Percentiles rank a stretch among this genome's conserved stretches.
Conservation (phyloP, 2,329 filamentous ascomycete species). For the Penicillium brevicompactum region DNA sequence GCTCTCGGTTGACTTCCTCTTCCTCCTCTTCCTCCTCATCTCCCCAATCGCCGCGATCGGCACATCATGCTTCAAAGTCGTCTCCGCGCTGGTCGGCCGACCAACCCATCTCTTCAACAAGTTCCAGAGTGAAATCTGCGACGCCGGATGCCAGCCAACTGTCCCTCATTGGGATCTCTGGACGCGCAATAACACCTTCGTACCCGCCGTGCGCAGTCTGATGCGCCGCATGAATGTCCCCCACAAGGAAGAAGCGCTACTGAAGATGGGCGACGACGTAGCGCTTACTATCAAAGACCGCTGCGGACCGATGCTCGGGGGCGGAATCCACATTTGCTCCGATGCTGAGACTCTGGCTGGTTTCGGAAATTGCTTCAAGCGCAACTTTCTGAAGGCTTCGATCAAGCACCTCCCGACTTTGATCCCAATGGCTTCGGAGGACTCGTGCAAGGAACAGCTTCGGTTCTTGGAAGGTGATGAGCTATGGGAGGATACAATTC, state of each 20-base stretch:
- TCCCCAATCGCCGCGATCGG: slow-evolving; percentile 28
- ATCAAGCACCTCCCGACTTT: slow-evolving; percentile 31
- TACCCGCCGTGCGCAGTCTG: slow-evolving; percentile 36
- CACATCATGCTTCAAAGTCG: slow-evolving; percentile 80
- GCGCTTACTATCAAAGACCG: slow-evolving; percentile 36
- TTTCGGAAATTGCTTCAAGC: slow-evolving; percentile 39
- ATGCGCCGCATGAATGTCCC: slow-evolving; percentile 34
- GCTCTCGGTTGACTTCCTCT: slow-evolving; percentile 14
- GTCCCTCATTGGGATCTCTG: slow-evolving; percentile 40
- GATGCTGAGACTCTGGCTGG: slow-evolving; percentile 33
- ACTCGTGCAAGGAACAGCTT: slow-evolving; percentile 33
- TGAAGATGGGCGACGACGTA: slow-evolving; percentile 38
- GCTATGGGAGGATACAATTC: slow-evolving; percentile 37
- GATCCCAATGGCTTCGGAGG: slow-evolving; percentile 35
- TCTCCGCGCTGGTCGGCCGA: slow-evolving; percentile 62
- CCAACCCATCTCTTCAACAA: slow-evolving; percentile 34
- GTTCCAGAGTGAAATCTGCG: slow-evolving; percentile 39
- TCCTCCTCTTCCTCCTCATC: slow-evolving; percentile 20
- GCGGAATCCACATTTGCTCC: slow-evolving; percentile 36
- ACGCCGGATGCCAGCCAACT: slow-evolving; percentile 35
- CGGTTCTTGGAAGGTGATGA: slow-evolving; percentile 32
- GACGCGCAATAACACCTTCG: slow-evolving; percentile 40
- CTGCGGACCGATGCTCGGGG: slow-evolving; percentile 32
- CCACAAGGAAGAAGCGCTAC: slow-evolving; percentile 31
- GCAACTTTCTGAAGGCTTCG: slow-evolving; percentile 34